Conservation (phyloP, 2,329 filamentous ascomycete species). For the Calonectria henricotiae region DNA sequence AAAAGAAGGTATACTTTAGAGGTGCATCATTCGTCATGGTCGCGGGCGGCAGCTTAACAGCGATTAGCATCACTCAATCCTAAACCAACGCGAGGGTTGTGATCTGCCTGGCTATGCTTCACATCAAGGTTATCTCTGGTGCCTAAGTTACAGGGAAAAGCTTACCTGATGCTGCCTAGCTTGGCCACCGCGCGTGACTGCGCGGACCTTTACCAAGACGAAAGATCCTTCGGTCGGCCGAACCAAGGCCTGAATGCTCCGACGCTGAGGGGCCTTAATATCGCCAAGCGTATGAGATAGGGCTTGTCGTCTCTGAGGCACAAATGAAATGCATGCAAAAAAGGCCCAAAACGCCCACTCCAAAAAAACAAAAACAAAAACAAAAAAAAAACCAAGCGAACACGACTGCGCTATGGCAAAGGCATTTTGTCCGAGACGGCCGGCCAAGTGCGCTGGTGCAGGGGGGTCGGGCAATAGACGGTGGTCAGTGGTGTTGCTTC, state of each 20-base stretch:
- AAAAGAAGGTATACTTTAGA: neutral
- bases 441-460: conserved; percentile 16
- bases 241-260: conserved; percentile 25
- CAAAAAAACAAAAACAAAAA: no score
- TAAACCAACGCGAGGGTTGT: neutral
- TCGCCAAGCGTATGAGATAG: conserved; percentile 2
- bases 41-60: neutral
- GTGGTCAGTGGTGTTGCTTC: conserved; percentile 47
- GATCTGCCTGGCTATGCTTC: conserved; percentile 29
- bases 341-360: no score
- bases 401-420: conserved; percentile 1
- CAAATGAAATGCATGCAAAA: conserved; percentile 11
- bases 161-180: conserved; percentile 3
- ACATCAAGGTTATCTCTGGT: conserved; percentile 33
- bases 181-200: conserved; percentile 19
- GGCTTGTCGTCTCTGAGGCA: conserved; percentile 2
- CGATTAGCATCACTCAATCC: neutral
- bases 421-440: conserved; percentile 7
- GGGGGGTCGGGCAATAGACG: conserved; percentile 36
- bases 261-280: neutral
- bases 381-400: neutral
- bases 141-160: neutral
- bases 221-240: conserved; percentile 13
- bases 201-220: conserved; percentile 4
- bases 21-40: neutral